Conservation (phyloP, 352 stramenopile species). For the Pythium folliculosum region DNA sequence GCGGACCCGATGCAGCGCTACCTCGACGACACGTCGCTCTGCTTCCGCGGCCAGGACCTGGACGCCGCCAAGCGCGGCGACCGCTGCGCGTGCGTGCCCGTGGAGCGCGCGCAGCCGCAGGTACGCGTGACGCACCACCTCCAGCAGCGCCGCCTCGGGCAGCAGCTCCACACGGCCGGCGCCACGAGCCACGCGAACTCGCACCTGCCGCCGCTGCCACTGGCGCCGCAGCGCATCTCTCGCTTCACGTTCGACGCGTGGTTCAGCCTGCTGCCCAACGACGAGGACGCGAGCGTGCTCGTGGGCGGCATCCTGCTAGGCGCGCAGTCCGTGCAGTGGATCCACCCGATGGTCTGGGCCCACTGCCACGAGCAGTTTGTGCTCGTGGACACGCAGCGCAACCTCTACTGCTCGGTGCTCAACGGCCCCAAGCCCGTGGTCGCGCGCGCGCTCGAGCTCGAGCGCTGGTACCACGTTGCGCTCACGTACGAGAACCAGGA, state of each 20-base stretch:
- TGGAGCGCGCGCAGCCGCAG: slow-evolving; percentile 10
- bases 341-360: slow-evolving; percentile 32
- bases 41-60: slow-evolving; percentile 20
- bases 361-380: slow-evolving; percentile 49
- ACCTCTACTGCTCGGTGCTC: slow-evolving; percentile 52
- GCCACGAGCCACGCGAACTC: neutral
- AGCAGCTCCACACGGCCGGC: slow-evolving; percentile 8
- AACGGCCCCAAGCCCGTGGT: slow-evolving; percentile 25
- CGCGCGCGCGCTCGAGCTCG: neutral
- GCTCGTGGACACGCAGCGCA: slow-evolving; percentile 38
- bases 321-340: slow-evolving; percentile 37
- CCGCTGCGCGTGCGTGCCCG: slow-evolving; percentile 22
- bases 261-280: slow-evolving; percentile 35
- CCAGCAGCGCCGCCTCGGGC: slow-evolving; percentile 5
- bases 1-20: slow-evolving; percentile 18
- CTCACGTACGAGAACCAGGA: slow-evolving; percentile 46
- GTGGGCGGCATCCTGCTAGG: slow-evolving; percentile 44
- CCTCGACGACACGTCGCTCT: slow-evolving; percentile 18
- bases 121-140: neutral
- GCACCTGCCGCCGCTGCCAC: neutral
- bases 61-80: slow-evolving; percentile 22
- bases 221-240: neutral
- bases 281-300: slow-evolving; percentile 16
- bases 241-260: slow-evolving; percentile 15
- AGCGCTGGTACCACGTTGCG: slow-evolving; percentile 69